A percentile compares a stretch with the other conserved stretches of the same genome.
Conservation (phyloP, 1,284 basidiomycete genomes). For the Clitocybe nebularis region DNA sequence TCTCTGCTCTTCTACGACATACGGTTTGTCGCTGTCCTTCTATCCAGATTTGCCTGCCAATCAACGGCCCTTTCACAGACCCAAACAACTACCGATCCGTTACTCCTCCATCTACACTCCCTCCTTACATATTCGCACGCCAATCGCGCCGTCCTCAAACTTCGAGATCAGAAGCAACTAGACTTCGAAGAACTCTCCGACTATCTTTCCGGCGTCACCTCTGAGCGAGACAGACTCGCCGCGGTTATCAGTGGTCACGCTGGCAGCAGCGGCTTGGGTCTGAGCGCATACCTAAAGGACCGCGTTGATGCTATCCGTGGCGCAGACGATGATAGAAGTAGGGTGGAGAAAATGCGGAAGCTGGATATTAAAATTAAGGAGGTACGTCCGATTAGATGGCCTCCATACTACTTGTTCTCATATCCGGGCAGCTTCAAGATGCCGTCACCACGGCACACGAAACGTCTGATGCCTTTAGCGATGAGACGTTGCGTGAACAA, state of each 20-base stretch:
- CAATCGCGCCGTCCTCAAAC: slow-evolving; percentile 87
- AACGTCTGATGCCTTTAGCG: slow-evolving; percentile 92
- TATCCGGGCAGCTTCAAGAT: slow-evolving; percentile 74
- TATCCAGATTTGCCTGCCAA: slow-evolving; percentile 4
- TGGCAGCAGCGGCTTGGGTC: slow-evolving; percentile 75
- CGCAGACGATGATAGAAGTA: slow-evolving; percentile 88
- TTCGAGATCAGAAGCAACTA: slow-evolving; percentile 97
- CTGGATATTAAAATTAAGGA: slow-evolving; percentile 93
- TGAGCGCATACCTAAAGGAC: slow-evolving; percentile 93
- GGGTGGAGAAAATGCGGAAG: slow-evolving; percentile 91
- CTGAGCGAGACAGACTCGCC: slow-evolving; percentile 88
- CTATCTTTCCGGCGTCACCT: slow-evolving; percentile 87
- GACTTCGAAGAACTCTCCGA: slow-evolving; percentile 98
- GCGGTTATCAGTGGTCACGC: slow-evolving; percentile 80
- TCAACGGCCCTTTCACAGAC: slow-evolving; percentile 49
- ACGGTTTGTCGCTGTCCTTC: slow-evolving; percentile 45
- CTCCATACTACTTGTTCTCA: slow-evolving; percentile 12
- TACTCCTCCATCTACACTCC: slow-evolving; percentile 87
- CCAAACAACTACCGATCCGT: slow-evolving; percentile 82
- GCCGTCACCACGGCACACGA: slow-evolving; percentile 94
- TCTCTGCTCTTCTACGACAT: slow-evolving; percentile 82
- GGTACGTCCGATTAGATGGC: slow-evolving; percentile 49
- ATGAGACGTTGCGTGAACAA: slow-evolving; percentile 91
- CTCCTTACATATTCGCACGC: slow-evolving; percentile 86
- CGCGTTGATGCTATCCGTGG: slow-evolving; percentile 89